Base-by-base conservation (phyloP, 2,329 filamentous ascomycete genomes). In the Cladorrhinum sp. region DNA sequence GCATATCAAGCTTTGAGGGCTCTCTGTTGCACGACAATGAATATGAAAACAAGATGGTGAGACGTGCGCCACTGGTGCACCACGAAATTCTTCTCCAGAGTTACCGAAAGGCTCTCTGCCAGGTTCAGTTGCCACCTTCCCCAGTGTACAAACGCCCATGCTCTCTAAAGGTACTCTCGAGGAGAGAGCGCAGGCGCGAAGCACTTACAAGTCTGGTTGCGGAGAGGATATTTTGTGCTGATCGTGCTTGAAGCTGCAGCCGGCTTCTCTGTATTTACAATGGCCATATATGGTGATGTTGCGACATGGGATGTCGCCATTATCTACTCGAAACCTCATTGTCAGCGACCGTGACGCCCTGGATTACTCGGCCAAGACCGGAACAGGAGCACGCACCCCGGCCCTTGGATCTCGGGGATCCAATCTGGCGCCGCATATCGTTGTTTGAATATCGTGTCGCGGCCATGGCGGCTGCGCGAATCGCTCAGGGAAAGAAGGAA, bases 211-310 rank as follows among this genome's bases (percentile, higher is more conserved):
- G 59, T 86, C 84, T 70, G 75, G 69, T 70, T 80, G 79, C 9
- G 62, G 70, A 70, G 72, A 77, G 16, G 62, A 78, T 65, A 79
- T 77, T 75, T 87, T 92, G 67, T 85, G 82, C 61, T 86, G 85
- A 67, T 95, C 91, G 76, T 96, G 92, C 71, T 92, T 95, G 77
- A 96, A 96, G 66, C 89, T 87, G 77, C 92, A 96, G 77, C 91
- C 92, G 77, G 91, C 88, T 72, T 96, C 91, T 78, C 96, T 91
- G 76, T 92, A 96, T 65, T 92, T 89, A 75, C 92, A 97, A 76
- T 93, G 90, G 59, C 92, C 92, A 74, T 96, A 96, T 69, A 97
- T 96, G 64, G 92, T 84, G 63, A 97, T 89, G 76, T 97, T 96
- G 71, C 92, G 89, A 77, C 92, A 97, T 60, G 93, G 83, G 6